A percentile compares a stretch with the other conserved stretches of the same genome.
Evolutionary conservation across 352 stramenopile species (phyloP).

Genomic region (Phytopythium cucurbitacearum): DNA sequence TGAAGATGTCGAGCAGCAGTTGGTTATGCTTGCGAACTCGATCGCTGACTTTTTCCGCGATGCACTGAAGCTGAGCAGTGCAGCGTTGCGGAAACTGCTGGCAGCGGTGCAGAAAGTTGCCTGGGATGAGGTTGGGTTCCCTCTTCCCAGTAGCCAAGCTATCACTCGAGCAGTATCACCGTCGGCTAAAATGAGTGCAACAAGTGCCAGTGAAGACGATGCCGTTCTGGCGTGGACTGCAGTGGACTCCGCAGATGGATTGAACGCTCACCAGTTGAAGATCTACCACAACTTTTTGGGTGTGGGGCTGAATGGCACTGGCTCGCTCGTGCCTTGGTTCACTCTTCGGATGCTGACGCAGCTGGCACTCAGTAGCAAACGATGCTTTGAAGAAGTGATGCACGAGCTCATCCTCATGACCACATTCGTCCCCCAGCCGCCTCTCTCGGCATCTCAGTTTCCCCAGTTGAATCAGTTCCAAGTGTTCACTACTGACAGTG

Average conservation of each 20-base stretch:
- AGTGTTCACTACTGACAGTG: slow-evolving; percentile 69
- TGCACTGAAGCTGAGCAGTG: slow-evolving; percentile 61
- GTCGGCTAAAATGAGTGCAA: slow-evolving; percentile 6
- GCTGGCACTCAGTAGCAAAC: slow-evolving; percentile 61
- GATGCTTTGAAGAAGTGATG: slow-evolving; percentile 74
- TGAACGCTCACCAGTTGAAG: slow-evolving; percentile 61
- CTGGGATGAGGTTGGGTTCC: slow-evolving; percentile 65
- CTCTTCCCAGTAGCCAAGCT: slow-evolving; percentile 18
- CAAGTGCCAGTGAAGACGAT: neutral
- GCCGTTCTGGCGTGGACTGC: slow-evolving; percentile 10
- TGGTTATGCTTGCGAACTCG: slow-evolving; percentile 81
- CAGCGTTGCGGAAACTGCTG: slow-evolving; percentile 51
- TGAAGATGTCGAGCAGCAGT: slow-evolving; percentile 84
- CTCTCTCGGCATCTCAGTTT: slow-evolving; percentile 36
- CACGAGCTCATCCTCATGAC: slow-evolving; percentile 70
- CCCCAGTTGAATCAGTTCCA: slow-evolving; percentile 69
- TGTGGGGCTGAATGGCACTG: slow-evolving; percentile 52
- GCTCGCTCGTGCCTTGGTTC: slow-evolving; percentile 68
- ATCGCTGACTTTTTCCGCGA: slow-evolving; percentile 83
- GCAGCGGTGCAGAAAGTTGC: slow-evolving; percentile 60
- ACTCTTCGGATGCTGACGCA: slow-evolving; percentile 79
- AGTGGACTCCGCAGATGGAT: slow-evolving; percentile 29
- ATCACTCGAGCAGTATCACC: neutral
- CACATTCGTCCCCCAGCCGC: slow-evolving; percentile 41
- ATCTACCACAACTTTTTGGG: slow-evolving; percentile 82